Percentiles rank a stretch among this genome's conserved stretches.
Conservation (phyloP, 2,329 filamentous ascomycete species). For the Fusarium succisae region DNA sequence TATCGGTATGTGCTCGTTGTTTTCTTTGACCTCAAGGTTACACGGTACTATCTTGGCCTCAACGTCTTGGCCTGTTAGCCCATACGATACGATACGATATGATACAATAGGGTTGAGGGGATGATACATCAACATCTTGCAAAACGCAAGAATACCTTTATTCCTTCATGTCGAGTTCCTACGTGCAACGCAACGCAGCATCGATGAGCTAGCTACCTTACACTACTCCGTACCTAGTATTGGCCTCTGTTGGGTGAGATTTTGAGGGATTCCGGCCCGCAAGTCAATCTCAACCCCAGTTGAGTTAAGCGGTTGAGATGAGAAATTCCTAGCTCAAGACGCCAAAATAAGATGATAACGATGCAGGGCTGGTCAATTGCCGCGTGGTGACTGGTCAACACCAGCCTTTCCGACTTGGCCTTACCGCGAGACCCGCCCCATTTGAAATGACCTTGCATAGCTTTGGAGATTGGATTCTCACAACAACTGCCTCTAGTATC, state of each 20-base stretch:
- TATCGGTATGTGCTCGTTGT: background rate
- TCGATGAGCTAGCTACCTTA: slow-evolving; percentile 1
- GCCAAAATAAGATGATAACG: slow-evolving; percentile 29
- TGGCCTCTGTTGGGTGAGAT: slow-evolving; percentile 8
- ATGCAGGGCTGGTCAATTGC: slow-evolving; percentile 33
- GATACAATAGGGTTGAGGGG: background rate
- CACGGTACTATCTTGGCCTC: background rate
- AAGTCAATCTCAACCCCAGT: slow-evolving; percentile 24
- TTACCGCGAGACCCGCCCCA: slow-evolving; percentile 33
- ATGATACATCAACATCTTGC: background rate
- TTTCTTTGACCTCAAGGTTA: background rate
- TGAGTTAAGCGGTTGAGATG: slow-evolving; percentile 1
- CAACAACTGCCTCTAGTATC: slow-evolving; percentile 29
- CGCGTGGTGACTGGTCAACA: slow-evolving; percentile 29
- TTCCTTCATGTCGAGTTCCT: slow-evolving; percentile 2
- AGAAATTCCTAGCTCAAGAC: slow-evolving; percentile 21
- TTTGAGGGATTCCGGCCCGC: slow-evolving; percentile 29
- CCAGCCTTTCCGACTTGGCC: slow-evolving; percentile 14
- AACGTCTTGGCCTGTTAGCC: background rate
- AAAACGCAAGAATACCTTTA: background rate
- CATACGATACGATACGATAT: background rate
- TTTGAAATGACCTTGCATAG: slow-evolving; percentile 37
- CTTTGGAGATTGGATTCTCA: slow-evolving; percentile 35
- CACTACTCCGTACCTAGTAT: background rate
- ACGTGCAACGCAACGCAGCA: background rate